phyloP scores from a whole-genome alignment of 2,329 filamentous ascomycete genomes.

The Pseudocercospora vitis region DNA sequence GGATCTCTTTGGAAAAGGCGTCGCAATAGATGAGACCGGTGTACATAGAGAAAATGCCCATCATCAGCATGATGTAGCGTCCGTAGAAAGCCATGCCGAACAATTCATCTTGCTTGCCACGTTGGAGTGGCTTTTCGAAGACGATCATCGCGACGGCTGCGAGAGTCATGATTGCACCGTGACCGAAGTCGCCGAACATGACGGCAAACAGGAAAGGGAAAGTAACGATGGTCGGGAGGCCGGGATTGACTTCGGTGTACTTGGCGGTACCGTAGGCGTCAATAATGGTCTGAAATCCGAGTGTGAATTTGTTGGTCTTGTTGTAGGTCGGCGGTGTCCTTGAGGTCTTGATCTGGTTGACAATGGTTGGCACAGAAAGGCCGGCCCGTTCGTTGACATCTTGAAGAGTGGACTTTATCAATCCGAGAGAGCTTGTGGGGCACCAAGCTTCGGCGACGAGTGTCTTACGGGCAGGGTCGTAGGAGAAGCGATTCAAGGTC shows the following conservation, averaged over 20 bases:
- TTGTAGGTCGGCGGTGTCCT: conserved; percentile 97
- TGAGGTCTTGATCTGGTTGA: conserved; percentile 95
- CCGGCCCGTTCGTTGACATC: conserved; percentile 96
- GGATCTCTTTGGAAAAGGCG: conserved; percentile 89
- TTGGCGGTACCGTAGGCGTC: conserved; percentile 97
- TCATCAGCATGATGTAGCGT: conserved; percentile 96
- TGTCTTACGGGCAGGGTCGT: conserved; percentile 91
- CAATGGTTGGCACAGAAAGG: conserved; percentile 94
- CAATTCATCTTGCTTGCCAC: conserved; percentile 92
- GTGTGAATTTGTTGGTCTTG: conserved; percentile 97
- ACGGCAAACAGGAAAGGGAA: conserved; percentile 99
- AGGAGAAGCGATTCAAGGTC: conserved; percentile 93
- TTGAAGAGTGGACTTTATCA: conserved; percentile 90
- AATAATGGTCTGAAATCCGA: conserved; percentile 98
- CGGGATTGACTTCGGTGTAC: conserved; percentile 95
- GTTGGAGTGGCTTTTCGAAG: conserved; percentile 79
- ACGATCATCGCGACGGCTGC: conserved; percentile 92
- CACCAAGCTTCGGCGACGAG: conserved; percentile 98
- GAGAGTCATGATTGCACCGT: conserved; percentile 83
- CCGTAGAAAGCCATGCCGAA: conserved; percentile 99
- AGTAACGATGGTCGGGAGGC: conserved; percentile 90
- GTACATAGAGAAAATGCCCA: conserved; percentile 95
- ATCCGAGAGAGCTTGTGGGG: conserved; percentile 81
- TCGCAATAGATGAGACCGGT: conserved; percentile 98
- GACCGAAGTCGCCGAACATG: conserved; percentile 99